Base-by-base conservation (phyloP, 2,329 filamentous ascomycete genomes). In the Penicillium rolfsii region DNA sequence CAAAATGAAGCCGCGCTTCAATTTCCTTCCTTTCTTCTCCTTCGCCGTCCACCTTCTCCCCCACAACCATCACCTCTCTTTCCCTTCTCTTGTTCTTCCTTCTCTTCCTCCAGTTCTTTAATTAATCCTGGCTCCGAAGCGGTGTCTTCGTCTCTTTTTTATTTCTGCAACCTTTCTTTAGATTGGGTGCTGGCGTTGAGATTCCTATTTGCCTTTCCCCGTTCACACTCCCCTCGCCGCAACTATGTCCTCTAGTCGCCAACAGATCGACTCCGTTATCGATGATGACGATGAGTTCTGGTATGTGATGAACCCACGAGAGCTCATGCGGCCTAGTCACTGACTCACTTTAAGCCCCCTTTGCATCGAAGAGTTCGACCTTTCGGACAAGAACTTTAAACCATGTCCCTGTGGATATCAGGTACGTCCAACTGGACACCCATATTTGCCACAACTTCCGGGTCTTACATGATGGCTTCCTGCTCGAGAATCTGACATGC, bases 321-420 rank as follows among this genome's bases (percentile, higher is more conserved):
- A 43, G 19, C 38, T 24, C 11, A n/a, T 41, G 49, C 41, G 16
- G 55, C 46, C 11, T 53, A 16, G 38, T 48, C 38, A 68, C 71
- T 73, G 55, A 76, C 70, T 26, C 36, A 59, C 58, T 46, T 59
- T 36, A 71, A 99, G 95, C 79, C 95, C 95, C 69, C 89, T 99
- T 66, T 99, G 95, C 77, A 96, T 99, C 74, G 95, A 99, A 81
- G 96, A 99, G 82, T 96, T 99, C 75, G 96, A 99, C 79, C 87
- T 99, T 54, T 96, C 93, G 45, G 95, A 99, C 83, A 91, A 92
- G 77, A 97, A 96, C 80, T 99, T 99, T 79, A 88, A 90, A 73
- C 95, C 95, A 67, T 99, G 95, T 82, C 94, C 94, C 60, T 99
- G 95, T 76, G 95, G 95, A 64, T 99, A 99, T 74, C 94, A 98